Evolutionary conservation across 345 rosid genomes (phyloP).

Genomic region (Lepidium aucheri): DNA sequence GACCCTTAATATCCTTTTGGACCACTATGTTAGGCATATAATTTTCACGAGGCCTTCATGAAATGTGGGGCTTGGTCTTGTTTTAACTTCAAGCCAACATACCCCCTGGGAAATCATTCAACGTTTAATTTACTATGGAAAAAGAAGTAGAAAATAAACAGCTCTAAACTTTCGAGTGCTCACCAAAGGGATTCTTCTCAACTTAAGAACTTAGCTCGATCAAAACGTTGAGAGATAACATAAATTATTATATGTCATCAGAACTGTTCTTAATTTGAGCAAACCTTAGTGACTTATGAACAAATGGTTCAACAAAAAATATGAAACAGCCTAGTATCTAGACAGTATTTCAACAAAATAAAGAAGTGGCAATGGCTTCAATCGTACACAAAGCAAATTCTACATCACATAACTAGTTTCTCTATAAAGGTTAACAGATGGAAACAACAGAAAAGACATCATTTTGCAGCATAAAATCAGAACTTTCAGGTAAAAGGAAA

Average conservation of each 20-base stretch:
- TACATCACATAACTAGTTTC: not conserved
- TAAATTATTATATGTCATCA: not conserved
- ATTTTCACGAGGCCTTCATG: constrained; percentile 59
- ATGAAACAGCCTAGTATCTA: not conserved
- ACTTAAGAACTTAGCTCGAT: constrained; percentile 1
- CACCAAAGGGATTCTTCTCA: not conserved
- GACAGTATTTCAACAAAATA: not conserved
- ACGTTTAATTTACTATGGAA: constrained; percentile 45
- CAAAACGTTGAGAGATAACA: not conserved
- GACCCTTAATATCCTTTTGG: constrained; percentile 44
- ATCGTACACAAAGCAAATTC: not conserved
- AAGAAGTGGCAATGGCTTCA: not conserved
- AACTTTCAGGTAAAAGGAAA: not conserved
- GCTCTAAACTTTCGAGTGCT: not conserved
- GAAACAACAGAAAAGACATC: not conserved
- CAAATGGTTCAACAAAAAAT: not conserved
- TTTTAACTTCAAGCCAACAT: constrained; percentile 94
- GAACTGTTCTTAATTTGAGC: not conserved
- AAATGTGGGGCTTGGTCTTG: constrained; percentile 87
- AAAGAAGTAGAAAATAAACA: constrained; percentile 6
- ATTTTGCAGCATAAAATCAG: not conserved
- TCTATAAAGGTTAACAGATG: not conserved
- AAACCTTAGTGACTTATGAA: not conserved
- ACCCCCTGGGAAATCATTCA: constrained; percentile 96
- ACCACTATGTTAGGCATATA: constrained; percentile 53